Base-by-base conservation (phyloP, 1,284 basidiomycete genomes). In the Baeospora myosura region DNA sequence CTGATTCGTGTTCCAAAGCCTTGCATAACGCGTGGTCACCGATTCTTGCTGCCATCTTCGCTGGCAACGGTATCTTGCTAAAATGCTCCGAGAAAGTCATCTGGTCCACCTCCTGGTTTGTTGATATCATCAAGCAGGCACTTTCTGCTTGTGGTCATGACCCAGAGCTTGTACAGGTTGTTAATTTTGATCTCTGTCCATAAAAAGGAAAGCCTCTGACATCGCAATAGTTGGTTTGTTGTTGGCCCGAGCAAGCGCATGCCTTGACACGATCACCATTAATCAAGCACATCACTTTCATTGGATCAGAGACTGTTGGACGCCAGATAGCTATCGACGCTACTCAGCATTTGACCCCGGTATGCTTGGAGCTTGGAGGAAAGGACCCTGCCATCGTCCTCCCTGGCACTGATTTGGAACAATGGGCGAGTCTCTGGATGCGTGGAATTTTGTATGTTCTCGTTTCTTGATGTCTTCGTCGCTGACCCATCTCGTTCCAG, bases 21-120 rank as follows among this genome's bases (percentile, higher is more conserved):
- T 70, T 94, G 42, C 94, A 97, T 63, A 97, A 98, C 58, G 78
- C 87, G 0, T 85, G 94, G 70, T 93, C 90, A 1, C 95, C 95
- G 0, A 90, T 98, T 45, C 70, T 98, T 22, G 87, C 93, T 3
- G 75, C 86, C 3, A 69, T 98, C 21, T 95, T 95, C 57, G 71
- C 92, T 5, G 96, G 94, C 8, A 96, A 98, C 58, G 83, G 78
- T 8, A 71, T 97, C 42, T 81, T 98, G 4, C 68, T 98, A 46
- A 98, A 98, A 62, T 94, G 91, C 54, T 92, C 88, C 0, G 93
- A 97, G 55, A 78, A 91, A 44, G 91, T 95, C 26, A 73, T 89
- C 16, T 97, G 92, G 91, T 90, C 87, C 1, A 77, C 87, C 0
- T 71, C 63, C 28, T 92, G 84, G 79, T 94, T 88, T 51, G 71